Evolutionary conservation across 129 eudicot species (phyloP), one percentile per base, ranked within the genome.

Genomic region (Apium graveolens): DNA sequence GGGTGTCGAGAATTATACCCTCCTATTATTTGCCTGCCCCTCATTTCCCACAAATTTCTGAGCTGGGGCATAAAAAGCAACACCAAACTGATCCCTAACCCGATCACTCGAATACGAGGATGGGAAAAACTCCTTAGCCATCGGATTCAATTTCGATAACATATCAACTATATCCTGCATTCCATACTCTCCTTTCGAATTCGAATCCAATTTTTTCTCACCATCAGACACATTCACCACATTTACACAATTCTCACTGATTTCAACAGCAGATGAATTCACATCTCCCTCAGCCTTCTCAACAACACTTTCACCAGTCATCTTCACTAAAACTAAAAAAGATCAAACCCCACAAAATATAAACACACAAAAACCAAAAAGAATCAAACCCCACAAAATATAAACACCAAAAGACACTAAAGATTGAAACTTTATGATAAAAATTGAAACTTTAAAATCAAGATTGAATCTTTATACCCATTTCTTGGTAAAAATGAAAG

Each of bases 91-190:
- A 85, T 87, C 88, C 9, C 82, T 86, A 86, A 85, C 79, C 78
- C 73, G 86, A 85, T 87, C 85, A 66, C 48, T 78, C 14, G 84
- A 74, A 32, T 88, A 88, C 0, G 89, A 86, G 31, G 98, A 93
- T 57, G 98, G 98, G 46, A 93, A 72, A 53, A 93, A 93, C 81
- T 93, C 98, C 84, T 93, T 83, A 12, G 98, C 98, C 93, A 90
- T n/a, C 9, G 98, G 98, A 85, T 93, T 93, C 88, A 93, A 38
- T 86, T 84, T 90, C 9, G 93, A 91, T 78, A 93, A 77, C 83
- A 91, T 89, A 69, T 89, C 93, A 82, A 84, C 92, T 46, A 93
- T 77, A 11, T 89, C 90, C 77, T 91, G 89, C 85, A 93, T 86
- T 82, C 86, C 79, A 69, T 86, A 78, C 31, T 91, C 93, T 21